Conservation (phyloP, 2,329 filamentous ascomycete genomes). For the Bipolaris victoriae region DNA sequence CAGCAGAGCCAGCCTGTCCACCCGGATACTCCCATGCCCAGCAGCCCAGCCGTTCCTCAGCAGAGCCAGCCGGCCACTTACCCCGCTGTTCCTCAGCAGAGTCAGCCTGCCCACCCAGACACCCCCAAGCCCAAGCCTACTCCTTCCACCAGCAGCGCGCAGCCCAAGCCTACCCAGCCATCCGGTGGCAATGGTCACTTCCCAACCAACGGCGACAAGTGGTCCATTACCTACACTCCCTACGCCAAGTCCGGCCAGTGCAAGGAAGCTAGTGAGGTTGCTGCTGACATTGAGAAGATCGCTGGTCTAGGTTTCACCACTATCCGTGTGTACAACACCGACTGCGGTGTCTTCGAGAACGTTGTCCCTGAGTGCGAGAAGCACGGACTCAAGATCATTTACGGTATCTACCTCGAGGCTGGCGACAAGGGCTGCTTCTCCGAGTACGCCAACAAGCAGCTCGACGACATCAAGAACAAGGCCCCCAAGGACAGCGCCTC, state of each 20-base stretch:
- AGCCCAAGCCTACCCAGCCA: slow-evolving; percentile 40
- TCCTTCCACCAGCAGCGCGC: slow-evolving; percentile 28
- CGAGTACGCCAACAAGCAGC: slow-evolving; percentile 71
- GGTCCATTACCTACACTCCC: slow-evolving; percentile 58
- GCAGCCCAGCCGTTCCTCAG: slow-evolving; percentile 23
- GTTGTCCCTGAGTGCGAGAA: slow-evolving; percentile 72
- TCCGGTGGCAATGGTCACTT: slow-evolving; percentile 38
- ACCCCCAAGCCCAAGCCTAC: slow-evolving; percentile 31
- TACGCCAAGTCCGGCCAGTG: slow-evolving; percentile 53
- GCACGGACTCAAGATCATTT: slow-evolving; percentile 76
- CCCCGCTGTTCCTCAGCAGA: slow-evolving; percentile 5
- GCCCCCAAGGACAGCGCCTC: slow-evolving; percentile 77
- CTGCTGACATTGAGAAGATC: slow-evolving; percentile 52
- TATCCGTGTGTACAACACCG: slow-evolving; percentile 85
- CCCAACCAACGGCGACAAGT: slow-evolving; percentile 53
- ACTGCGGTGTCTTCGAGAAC: slow-evolving; percentile 81
- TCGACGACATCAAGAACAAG: slow-evolving; percentile 70
- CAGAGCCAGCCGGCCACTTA: slow-evolving; percentile 13
- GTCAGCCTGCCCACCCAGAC: slow-evolving; percentile 14
- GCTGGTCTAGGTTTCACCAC: slow-evolving; percentile 63
- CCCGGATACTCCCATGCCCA: slow-evolving; percentile 14
- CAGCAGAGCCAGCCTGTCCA: slow-evolving; percentile 7
- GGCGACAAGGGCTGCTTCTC: slow-evolving; percentile 51
- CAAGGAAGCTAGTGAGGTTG: slow-evolving; percentile 50
- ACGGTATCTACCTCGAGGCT: slow-evolving; percentile 83